Base-by-base conservation (phyloP, 345 rosid genomes). In the Zanthoxylum bungeanum region DNA sequence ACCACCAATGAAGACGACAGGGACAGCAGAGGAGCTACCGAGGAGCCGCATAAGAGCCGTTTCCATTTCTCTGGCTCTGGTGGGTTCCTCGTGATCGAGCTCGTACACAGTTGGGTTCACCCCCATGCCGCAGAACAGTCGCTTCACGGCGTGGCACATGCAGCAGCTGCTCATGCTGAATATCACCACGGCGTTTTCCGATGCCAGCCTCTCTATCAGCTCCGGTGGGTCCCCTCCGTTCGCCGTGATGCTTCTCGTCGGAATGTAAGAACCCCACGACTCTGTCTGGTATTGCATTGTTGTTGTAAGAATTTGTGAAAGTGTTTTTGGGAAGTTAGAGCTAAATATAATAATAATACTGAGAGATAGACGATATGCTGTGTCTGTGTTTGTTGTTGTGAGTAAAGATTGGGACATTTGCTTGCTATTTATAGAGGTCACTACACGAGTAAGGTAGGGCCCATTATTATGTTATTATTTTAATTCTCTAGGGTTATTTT, bases 101-200 rank as follows among this genome's bases (percentile, higher is more conserved):
- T 93, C 98, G 70, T 89, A 81, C 44, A 93, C 96, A 0, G 96
- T 83, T 1, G 97, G 98, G 79, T 86, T 87, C n/a, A 91, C 98
- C 0, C 98, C 98, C 96, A 93, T 85, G 2, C 96, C 97, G 31
- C 91, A 80, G 76, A 93, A 91, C 14, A 93, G 87, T 62, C 93
- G 81, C 79, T 93, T 93, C 17, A 86, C 85, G 71, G 91, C 93
- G 76, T 91, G 98, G 79, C 97, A 93, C 98, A 93, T 93, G 89
- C 98, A 93, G 83, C 98, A 93, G 0, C 82, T 84, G 82, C 98
- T n/a, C n/a, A n/a, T 77, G 84, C 98, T 91, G 79, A 93, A 89
- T 34, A 93, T 85, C 72, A 93, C 98, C 78, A 93, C 98, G 9
- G 98, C 97, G 60, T 79, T 89, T 80, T 88, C 98, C 2, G 96